Evolutionary conservation across 2,329 filamentous ascomycete species (phyloP), one percentile per base, ranked within the genome.

Genomic region (Colletotrichum viniferum): DNA sequence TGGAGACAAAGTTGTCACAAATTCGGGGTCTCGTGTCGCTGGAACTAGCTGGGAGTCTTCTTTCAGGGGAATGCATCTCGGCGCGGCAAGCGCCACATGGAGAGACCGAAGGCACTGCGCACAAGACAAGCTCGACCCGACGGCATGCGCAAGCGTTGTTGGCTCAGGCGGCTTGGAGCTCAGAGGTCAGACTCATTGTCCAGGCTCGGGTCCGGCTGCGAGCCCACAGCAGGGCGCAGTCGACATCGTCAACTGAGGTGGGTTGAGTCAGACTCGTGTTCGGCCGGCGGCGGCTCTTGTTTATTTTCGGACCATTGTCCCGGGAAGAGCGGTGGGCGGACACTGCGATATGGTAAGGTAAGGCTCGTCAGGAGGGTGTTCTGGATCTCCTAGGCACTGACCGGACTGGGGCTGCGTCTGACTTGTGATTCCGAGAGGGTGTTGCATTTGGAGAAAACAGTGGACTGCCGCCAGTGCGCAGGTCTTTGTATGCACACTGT

Each of bases 171-270:
- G 43, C 43, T 52, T 52, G 43, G 43, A 24, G 61, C 26, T 32
- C 38, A 65, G 63, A 58, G 6, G 24, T 65, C n/a, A 28, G 34
- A 21, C 34, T 52, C 21, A 58, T 63, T n/a, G 48, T 48, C 18
- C 43, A 67, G 64, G 64, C 38, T 68, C 65, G 28, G 48, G 65
- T 21, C 36, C 32, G 63, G 36, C 14, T 26, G 24, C 62, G 28
- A 75, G 69, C 69, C 69, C 73, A 60, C 63, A 68, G 58, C 69
- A 73, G 69, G 73, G 73, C 73, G 69, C 73, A 75, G 73, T 75
- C 69, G 56, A 75, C 73, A 69, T 69, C 28, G 58, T 24, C 32
- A 73, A 52, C 38, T 24, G 56, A 48, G 32, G 63, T 71, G 60
- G 70, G 56, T 69, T 43, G 36, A 61, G 63, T 72, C 55, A 67